phyloP scores from a whole-genome alignment of 352 stramenopile genomes.

The Nothophytophthora sp. region DNA sequence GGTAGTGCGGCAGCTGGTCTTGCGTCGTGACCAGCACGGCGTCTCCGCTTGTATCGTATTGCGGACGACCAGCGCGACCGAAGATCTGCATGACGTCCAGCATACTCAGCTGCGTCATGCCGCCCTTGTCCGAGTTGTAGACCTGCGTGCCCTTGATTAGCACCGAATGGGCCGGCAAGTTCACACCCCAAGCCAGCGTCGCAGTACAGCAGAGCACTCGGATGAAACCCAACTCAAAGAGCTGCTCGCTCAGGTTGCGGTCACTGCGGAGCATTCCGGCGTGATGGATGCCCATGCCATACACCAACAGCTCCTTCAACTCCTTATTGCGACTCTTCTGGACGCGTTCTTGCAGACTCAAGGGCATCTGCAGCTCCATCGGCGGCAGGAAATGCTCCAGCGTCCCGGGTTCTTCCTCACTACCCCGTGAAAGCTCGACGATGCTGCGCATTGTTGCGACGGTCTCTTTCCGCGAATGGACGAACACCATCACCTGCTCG shows the following conservation, averaged over 20 bases:
- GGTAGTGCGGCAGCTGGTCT: conserved; percentile 92
- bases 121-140: conserved; percentile 99
- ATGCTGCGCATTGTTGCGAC: conserved; percentile 93
- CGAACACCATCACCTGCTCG: conserved; percentile 99
- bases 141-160: conserved; percentile 99
- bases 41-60: conserved; percentile 99
- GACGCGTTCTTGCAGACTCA: conserved; percentile 66
- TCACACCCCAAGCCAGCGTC: conserved; percentile 99
- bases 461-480: conserved; percentile 99
- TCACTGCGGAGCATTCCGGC: conserved; percentile 96
- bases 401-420: conserved; percentile 56
- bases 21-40: conserved; percentile 99
- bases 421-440: conserved; percentile 83
- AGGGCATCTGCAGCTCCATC: conserved; percentile 52
- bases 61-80: conserved; percentile 96
- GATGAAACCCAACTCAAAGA: conserved; percentile 97
- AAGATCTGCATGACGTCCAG: conserved; percentile 99
- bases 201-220: conserved; percentile 98
- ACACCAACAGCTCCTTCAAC: conserved; percentile 93
- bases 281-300: conserved; percentile 98
- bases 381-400: conserved; percentile 67
- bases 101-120: conserved; percentile 97
- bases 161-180: conserved; percentile 98
- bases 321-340: conserved; percentile 96
- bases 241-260: conserved; percentile 96